Evolutionary conservation across 1,284 basidiomycete species (phyloP).

Genomic region (Rhodotorula sp.): DNA sequence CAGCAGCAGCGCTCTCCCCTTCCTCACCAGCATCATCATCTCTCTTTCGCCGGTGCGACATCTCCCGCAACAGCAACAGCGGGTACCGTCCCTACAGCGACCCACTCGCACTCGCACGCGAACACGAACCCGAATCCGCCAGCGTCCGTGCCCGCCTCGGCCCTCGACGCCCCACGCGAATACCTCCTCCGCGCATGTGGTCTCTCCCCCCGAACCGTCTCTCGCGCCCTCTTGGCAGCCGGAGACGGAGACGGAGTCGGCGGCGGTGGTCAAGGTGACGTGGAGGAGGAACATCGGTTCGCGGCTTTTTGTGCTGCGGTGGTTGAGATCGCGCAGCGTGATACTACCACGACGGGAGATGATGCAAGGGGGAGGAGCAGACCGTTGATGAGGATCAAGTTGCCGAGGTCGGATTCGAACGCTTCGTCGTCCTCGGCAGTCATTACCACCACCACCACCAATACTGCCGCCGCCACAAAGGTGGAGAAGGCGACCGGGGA

Average conservation of each 20-base stretch:
- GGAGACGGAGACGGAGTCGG: not conserved
- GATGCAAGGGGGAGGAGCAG: not conserved
- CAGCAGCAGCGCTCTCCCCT: not conserved
- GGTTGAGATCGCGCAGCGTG: conserved; percentile 1
- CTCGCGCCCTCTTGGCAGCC: not conserved
- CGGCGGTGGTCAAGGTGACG: not conserved
- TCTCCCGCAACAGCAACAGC: too few relatives aligned
- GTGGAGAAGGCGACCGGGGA: not conserved
- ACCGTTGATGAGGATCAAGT: not conserved
- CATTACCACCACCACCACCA: too few relatives aligned
- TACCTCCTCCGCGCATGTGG: conserved; percentile 15
- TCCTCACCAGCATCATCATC: not conserved
- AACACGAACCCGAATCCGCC: not conserved
- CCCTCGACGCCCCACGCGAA: not conserved
- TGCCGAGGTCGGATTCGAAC: not conserved
- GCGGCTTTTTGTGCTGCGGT: conserved; percentile 6
- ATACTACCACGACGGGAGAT: too few relatives aligned
- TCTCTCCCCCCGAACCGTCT: not conserved
- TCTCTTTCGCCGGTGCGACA: too few relatives aligned
- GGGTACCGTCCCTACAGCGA: not conserved
- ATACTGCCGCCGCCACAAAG: too few relatives aligned
- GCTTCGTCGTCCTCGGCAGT: not conserved
- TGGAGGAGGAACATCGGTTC: not conserved
- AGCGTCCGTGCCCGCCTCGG: not conserved
- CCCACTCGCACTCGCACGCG: not conserved